These are phyloP conservation scores for Coniophora puteana DNA, from an alignment of 1,284 basidiomycete genomes.

Conservation along the genomic window DNA sequence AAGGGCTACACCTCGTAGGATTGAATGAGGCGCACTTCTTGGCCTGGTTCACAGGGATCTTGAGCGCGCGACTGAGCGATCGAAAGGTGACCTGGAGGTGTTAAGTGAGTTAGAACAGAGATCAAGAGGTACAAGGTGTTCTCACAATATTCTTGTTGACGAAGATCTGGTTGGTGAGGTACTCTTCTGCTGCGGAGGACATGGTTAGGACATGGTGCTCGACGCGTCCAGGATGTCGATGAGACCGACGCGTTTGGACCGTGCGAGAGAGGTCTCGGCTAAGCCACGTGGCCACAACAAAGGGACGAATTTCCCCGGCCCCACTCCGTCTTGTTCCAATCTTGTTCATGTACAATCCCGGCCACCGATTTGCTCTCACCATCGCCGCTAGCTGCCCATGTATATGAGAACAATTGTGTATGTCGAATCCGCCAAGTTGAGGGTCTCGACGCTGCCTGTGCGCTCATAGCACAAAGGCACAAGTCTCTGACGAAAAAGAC, in stretches of 20 bases:
- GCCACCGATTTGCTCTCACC: too few relatives aligned
- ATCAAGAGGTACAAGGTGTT: slow-evolving; percentile 2
- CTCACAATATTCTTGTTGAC: slow-evolving; percentile 62
- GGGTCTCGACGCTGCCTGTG: too few relatives aligned
- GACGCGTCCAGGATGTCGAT: background rate
- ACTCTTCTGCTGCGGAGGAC: slow-evolving; percentile 48
- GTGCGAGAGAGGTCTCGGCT: too few relatives aligned
- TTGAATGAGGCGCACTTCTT: slow-evolving; percentile 51
- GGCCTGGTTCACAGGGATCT: slow-evolving; percentile 67
- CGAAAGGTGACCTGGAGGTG: slow-evolving; percentile 65
- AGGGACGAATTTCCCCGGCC: too few relatives aligned
- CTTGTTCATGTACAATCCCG: too few relatives aligned
- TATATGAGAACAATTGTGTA: too few relatives aligned
- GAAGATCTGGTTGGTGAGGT: slow-evolving; percentile 58
- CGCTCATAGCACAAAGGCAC: too few relatives aligned
- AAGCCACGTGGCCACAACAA: too few relatives aligned
- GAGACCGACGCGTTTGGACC: background rate
- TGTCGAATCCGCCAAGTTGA: too few relatives aligned
- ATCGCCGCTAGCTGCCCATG: too few relatives aligned
- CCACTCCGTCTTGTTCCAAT: too few relatives aligned
- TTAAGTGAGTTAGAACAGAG: slow-evolving; percentile 1
- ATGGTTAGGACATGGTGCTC: slow-evolving; percentile 25
- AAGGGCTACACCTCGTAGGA: background rate
- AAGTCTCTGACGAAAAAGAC: too few relatives aligned
- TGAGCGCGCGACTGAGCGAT: slow-evolving; percentile 62